A percentile compares a stretch with the other conserved stretches of the same genome.
Evolutionary conservation across 176 grass and related monocot species (phyloP).

Genomic region (Guadua angustifolia): DNA sequence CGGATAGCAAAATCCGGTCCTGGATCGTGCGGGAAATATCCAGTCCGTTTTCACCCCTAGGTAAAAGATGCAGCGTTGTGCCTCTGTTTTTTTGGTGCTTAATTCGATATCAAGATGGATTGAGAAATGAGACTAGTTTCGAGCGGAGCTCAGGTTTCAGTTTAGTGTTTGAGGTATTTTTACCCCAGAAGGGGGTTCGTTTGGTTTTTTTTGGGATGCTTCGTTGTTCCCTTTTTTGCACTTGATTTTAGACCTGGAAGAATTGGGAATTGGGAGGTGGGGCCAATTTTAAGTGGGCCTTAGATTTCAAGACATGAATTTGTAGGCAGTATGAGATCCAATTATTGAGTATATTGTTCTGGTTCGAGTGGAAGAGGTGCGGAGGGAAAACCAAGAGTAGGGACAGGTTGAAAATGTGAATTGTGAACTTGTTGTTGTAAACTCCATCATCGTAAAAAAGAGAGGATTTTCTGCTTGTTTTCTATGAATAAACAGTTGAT

Average conservation of each 20-base stretch:
- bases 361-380: constrained; percentile 11
- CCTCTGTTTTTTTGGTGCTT: not conserved
- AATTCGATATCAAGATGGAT: constrained; percentile 9
- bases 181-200: not conserved
- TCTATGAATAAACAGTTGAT: not conserved
- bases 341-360: not conserved
- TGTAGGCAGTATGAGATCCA: not conserved
- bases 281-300: not conserved
- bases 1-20: no score
- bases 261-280: not conserved
- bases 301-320: not conserved
- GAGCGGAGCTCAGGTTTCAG: not conserved
- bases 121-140: not conserved
- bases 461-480: constrained; percentile 22
- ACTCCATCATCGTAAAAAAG: not conserved
- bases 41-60: no score
- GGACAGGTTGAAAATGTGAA: constrained; percentile 1
- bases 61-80: not conserved
- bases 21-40: no score
- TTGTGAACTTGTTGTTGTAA: not conserved
- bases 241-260: not conserved
- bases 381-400: not conserved
- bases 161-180: not conserved
- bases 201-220: constrained; percentile 5
- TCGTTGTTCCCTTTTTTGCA: not conserved